Base-by-base conservation (phyloP, 2,329 filamentous ascomycete species). In the Cladophialophora yegresii region DNA sequence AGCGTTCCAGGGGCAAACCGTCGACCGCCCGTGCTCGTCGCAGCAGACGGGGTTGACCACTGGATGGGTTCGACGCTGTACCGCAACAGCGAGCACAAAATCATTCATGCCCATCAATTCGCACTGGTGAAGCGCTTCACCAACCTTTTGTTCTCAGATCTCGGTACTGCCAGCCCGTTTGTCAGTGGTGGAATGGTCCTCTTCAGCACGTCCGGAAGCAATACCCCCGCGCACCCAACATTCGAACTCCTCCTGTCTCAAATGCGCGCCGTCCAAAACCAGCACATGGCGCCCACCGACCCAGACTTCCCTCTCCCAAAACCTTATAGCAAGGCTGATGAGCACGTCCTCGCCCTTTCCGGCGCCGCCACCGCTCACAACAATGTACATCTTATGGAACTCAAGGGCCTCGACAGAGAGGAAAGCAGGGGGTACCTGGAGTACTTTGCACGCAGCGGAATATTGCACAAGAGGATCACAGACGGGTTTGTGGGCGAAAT, bases 401-500 rank as follows among this genome's bases (percentile, higher is more conserved):
- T 96, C 22, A 82, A 84, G 49, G 89, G 91, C 8, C 73, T 97
- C 70, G 88, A 81, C 71, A 90, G 88, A 77, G 78, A 83, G 1
- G 93, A 98, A 78, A 87, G 91, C 10, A 85, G 89, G 65, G 84
- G 87, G 0, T 81, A 96, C 71, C 89, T 98, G 87, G 92, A 97
- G 80, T 98, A 97, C 79, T 98, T 93, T 83, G 92, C 91, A 4
- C 87, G 86, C 40, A 96, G 91, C 76, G 95, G 93, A 12, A 82
- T 96, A 74, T 75, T 96, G 73, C 85, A 90, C 68, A 81, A 85
- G 66, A 82, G 81, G 53, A 83, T 97, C 56, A 88, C 90, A 72
- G 87, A 93, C 73, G 81, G 80, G 68, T 82, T 84, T 67, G 89
- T 97, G 40, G 82, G 84, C 23, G 90, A 96, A 82, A 91, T 91